Evolutionary conservation across 1,284 basidiomycete species (phyloP).

Genomic region (Puccinia sorghi): DNA sequence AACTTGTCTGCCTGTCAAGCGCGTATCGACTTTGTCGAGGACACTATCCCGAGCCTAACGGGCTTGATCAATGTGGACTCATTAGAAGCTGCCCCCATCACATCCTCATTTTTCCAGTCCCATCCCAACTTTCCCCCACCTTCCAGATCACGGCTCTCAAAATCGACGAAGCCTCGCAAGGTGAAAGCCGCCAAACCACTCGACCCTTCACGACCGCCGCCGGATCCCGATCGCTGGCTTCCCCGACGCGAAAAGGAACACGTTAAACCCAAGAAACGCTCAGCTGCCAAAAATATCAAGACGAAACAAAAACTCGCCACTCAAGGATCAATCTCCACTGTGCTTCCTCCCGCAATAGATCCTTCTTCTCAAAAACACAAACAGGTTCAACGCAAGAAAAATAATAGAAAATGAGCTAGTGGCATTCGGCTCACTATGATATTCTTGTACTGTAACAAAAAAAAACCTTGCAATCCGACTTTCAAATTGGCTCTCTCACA

Average conservation of each 20-base stretch:
- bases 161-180: not conserved
- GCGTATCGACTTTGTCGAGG: conserved; percentile 30
- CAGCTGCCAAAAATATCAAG: not conserved
- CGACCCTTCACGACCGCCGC: conserved; percentile 34
- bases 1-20: conserved; percentile 32
- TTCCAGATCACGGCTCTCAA: not conserved
- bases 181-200: conserved; percentile 21
- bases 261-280: not conserved
- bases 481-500: no score
- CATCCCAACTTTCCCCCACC: conserved; percentile 29
- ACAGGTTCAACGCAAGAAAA: conserved; percentile 26
- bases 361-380: conserved; percentile 18
- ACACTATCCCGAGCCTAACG: conserved; percentile 5
- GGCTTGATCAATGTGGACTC: conserved; percentile 18
- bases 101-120: conserved; percentile 38
- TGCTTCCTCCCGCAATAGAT: not conserved
- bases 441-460: not conserved
- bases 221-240: conserved; percentile 42
- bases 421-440: not conserved
- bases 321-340: conserved; percentile 14
- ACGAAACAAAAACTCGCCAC: conserved; percentile 33
- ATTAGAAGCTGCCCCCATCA: conserved; percentile 24
- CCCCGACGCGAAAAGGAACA: conserved; percentile 29
- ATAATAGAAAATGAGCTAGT: conserved; percentile 12
- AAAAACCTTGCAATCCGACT: not conserved